Conservation (phyloP, 306 rosid species). For the Casuarina equisetifolia region DNA sequence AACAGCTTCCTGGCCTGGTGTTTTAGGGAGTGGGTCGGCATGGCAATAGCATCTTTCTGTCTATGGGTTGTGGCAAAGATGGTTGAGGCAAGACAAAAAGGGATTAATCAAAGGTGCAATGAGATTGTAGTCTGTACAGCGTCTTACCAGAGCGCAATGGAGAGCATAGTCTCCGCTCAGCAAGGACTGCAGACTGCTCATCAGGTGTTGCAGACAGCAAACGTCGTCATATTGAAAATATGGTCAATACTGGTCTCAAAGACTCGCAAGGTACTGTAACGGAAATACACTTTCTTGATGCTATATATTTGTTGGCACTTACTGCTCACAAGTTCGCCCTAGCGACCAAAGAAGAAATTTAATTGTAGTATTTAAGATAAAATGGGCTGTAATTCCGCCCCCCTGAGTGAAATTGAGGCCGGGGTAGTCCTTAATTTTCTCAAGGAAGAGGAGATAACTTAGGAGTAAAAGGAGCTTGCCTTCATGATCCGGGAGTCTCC, state of each 20-base stretch:
- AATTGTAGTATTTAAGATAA: no score
- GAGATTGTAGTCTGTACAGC: slow-evolving; percentile 64
- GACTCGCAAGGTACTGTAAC: slow-evolving; percentile 68
- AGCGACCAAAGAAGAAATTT: no score
- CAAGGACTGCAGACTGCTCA: slow-evolving; percentile 62
- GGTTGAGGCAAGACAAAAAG: slow-evolving; percentile 51
- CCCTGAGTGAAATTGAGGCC: no score
- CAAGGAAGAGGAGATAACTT: no score
- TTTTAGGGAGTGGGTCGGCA: slow-evolving; percentile 92
- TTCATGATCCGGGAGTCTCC: no score
- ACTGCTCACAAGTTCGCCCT: no score
- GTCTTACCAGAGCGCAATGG: slow-evolving; percentile 64
- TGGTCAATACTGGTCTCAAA: slow-evolving; percentile 76
- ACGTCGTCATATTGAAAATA: slow-evolving; percentile 67
- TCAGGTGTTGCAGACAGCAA: slow-evolving; percentile 61
- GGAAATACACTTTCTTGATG: not conserved
- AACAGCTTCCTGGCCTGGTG: slow-evolving; percentile 10
- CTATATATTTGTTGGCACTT: not conserved
- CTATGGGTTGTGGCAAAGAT: slow-evolving; percentile 62
- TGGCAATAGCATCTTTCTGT: slow-evolving; percentile 59
- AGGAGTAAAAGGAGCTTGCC: no score
- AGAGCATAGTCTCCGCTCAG: slow-evolving; percentile 84
- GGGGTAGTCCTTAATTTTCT: no score
- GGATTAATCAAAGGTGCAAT: slow-evolving; percentile 41
- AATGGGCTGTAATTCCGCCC: no score